A percentile compares a stretch with the other conserved stretches of the same genome.
phyloP scores from a whole-genome alignment of 139 green algal species.

The Astrephomene gubernaculifera region DNA sequence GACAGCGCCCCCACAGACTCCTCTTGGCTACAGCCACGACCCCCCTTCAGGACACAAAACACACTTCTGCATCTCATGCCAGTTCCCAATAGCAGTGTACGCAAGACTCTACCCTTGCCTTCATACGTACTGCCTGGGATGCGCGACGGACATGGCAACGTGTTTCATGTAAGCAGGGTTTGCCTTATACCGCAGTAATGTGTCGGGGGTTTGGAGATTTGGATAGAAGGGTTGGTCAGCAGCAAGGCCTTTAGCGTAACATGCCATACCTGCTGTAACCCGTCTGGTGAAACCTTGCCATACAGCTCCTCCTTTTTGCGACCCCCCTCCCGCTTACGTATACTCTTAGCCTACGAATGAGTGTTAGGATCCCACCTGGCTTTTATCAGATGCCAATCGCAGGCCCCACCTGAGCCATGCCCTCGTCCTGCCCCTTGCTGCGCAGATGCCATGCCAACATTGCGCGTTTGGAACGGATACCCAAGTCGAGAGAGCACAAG shows the following conservation, averaged over 20 bases:
- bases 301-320: too few species aligned
- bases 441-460: slow-evolving; percentile 73
- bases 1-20: slow-evolving; percentile 1
- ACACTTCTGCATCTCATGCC: slow-evolving; percentile 79
- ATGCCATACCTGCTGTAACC: too few species aligned
- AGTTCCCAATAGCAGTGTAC: slow-evolving; percentile 78
- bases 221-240: too few species aligned
- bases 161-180: slow-evolving; percentile 79
- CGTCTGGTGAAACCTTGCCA: too few species aligned
- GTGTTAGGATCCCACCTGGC: too few species aligned
- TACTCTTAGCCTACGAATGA: too few species aligned
- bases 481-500: slow-evolving; percentile 47
- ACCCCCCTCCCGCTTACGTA: too few species aligned
- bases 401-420: too few species aligned
- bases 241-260: too few species aligned
- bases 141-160: slow-evolving; percentile 71
- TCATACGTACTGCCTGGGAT: slow-evolving; percentile 82
- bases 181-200: too few species aligned
- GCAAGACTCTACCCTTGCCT: slow-evolving; percentile 80
- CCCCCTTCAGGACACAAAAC: slow-evolving; percentile 53
- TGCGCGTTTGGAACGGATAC: slow-evolving; percentile 69
- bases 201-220: too few species aligned
- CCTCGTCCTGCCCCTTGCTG: background rate
- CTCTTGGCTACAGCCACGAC: slow-evolving; percentile 10
- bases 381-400: too few species aligned